Base-by-base conservation (phyloP, 1,284 basidiomycete genomes). In the Earliella scabrosa region DNA sequence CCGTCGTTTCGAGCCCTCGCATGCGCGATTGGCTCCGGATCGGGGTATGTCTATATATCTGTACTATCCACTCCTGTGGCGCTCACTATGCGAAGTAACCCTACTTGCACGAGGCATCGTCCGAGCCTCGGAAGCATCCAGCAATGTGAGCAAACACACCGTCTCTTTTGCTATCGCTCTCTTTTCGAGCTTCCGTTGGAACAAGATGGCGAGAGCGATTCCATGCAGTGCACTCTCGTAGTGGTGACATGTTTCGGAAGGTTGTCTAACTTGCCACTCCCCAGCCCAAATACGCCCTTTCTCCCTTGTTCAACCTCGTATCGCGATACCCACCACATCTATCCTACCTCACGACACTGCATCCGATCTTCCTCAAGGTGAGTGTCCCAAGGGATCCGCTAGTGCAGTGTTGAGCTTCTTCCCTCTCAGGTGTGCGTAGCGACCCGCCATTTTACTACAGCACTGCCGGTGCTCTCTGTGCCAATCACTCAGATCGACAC, bases 281-380 rank as follows among this genome's bases (percentile, higher is more conserved):
- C n/a, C 29, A 74, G 72, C 49, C 58, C 18, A 75, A 80, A 52
- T 71, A 77, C 39, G 82, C 87, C 0, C 73, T 93, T 39, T 67
- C 72, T 35, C 83, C 88, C 1, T 73, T 93, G 4, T 74, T 75
- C 50, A 68, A 79, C 59, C 80, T 93, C 38, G 68, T 91, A 35
- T 75, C 73, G 6, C 81, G 86, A 61, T 91, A 87, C 62, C 76
- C 85, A 0, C 82, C 81, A 13, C 74, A 78, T 23, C 71, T 73
- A 0, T 80, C 82, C 2, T 77, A 84, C 67, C 79, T 93, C 27
- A 92, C 90, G 0, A 78, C 85, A 1, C 73, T 92, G 10, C 91
- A 92, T 64, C 75, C 83, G 1, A 71, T 86, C 32, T 86, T 90
- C 63, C 68, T 70, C 51, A 65, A 50, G 27, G 64, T 58, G 35